Evolutionary conservation across 2,329 filamentous ascomycete species (phyloP).

Genomic region (Chlorencoelia australis): DNA sequence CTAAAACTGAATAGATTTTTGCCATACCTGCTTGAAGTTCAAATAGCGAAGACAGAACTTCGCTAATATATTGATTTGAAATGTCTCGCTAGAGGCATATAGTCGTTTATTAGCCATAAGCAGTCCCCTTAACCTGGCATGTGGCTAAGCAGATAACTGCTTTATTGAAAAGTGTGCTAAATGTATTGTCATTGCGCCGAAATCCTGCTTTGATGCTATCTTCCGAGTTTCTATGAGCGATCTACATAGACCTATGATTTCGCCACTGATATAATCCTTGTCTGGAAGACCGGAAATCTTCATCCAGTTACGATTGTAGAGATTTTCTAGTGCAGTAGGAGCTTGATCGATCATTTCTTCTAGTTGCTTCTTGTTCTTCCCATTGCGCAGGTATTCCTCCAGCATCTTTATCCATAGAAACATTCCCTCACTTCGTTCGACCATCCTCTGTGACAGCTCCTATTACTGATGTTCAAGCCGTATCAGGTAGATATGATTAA

Average conservation of each 20-base stretch:
- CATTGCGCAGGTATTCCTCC: constrained; percentile 4
- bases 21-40: constrained; percentile 1
- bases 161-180: constrained; percentile 17
- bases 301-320: constrained; percentile 8
- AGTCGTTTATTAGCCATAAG: constrained; percentile 2
- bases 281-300: constrained; percentile 6
- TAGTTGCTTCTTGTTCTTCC: constrained; percentile 10
- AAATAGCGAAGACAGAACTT: constrained; percentile 4
- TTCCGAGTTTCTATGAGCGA: constrained; percentile 24
- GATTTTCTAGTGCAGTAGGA: constrained; percentile 6
- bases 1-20: not conserved
- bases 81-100: not conserved
- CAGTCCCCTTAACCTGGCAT: constrained; percentile 1
- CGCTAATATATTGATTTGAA: constrained; percentile 4
- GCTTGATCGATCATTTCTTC: constrained; percentile 4
- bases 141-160: constrained; percentile 10
- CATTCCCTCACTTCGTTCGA: constrained; percentile 10
- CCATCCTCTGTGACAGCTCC: constrained; percentile 6
- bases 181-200: constrained; percentile 12
- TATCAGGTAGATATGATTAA: too few species aligned
- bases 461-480: too few species aligned
- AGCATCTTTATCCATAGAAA: constrained; percentile 13
- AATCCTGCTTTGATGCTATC: not conserved
- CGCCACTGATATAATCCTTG: constrained; percentile 22
- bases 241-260: constrained; percentile 24